Evolutionary conservation across 768 basidiomycete genomes (phyloP), one percentile per base, ranked within the genome.

Genomic region (Exidia glandulosa): DNA sequence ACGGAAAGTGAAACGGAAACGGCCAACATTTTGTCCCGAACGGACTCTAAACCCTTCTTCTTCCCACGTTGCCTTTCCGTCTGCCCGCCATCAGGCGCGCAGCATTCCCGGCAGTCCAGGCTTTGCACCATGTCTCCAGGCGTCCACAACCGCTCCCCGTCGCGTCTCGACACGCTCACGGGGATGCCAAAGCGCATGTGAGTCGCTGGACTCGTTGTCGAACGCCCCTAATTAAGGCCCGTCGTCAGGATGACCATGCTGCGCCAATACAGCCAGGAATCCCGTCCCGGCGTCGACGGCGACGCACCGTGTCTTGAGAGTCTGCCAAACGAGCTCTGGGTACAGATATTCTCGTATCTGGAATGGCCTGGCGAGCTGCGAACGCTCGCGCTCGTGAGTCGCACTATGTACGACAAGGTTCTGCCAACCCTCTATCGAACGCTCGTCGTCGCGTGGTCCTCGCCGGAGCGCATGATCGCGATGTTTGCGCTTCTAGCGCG

Each of bases 221-320:
- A n/a, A n/a, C n/a, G n/a, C n/a, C n/a, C n/a, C n/a, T n/a, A n/a
- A n/a, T n/a, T n/a, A n/a, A n/a, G n/a, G n/a, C n/a, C n/a, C n/a
- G n/a, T n/a, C n/a, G n/a, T n/a, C n/a, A n/a, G n/a, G n/a, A n/a
- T n/a, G n/a, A n/a, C n/a, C n/a, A n/a, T n/a, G n/a, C n/a, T n/a
- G n/a, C n/a, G n/a, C n/a, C n/a, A n/a, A n/a, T n/a, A n/a, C n/a
- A n/a, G n/a, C n/a, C n/a, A n/a, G n/a, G n/a, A n/a, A n/a, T n/a
- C n/a, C n/a, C n/a, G n/a, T 13, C 27, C 25, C 23, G 41, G 41
- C 23, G 13, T 45, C 41, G 23, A 13, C 41, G 13, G 23, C 23
- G 23, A 76, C n/a, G n/a, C n/a, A n/a, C n/a, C n/a, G n/a, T n/a
- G 76, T 59, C 60, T 77, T 27, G 74, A 73, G 4, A n/a, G n/a